Conservation (phyloP, 495 filamentous ascomycete genomes). For the Evernia prunastri region DNA sequence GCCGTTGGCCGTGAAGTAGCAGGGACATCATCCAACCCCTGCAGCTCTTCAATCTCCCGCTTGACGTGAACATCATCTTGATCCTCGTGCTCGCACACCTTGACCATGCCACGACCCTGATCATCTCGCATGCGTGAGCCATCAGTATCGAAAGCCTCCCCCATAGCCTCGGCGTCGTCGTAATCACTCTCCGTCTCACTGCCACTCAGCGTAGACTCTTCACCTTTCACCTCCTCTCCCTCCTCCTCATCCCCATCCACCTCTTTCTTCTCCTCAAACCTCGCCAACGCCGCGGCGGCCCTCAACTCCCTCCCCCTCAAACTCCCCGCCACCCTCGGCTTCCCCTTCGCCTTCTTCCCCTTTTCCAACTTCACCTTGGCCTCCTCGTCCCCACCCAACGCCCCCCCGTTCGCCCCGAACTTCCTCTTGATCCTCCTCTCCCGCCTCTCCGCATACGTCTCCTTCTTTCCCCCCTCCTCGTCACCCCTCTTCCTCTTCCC, state of each 20-base stretch:
- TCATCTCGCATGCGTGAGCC: conserved; percentile 53
- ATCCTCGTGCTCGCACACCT: conserved; percentile 67
- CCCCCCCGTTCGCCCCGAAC: conserved; percentile 61
- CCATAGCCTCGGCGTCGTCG: conserved; percentile 27
- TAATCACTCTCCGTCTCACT: conserved; percentile 29
- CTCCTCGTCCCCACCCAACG: conserved; percentile 60
- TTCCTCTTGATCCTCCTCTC: conserved; percentile 59
- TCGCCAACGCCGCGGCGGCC: conserved; percentile 67
- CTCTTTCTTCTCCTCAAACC: conserved; percentile 52
- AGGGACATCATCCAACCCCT: conserved; percentile 18
- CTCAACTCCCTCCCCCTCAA: conserved; percentile 64
- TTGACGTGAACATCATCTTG: conserved; percentile 51
- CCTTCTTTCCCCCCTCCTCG: conserved; percentile 15
- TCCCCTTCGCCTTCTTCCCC: no score
- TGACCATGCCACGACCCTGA: conserved; percentile 56
- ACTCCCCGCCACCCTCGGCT: conserved; percentile 22
- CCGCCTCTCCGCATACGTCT: conserved; percentile 26
- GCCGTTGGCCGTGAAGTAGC: background rate
- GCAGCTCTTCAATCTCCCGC: conserved; percentile 57
- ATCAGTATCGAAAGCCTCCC: conserved; percentile 46
- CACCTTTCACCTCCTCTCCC: conserved; percentile 30
- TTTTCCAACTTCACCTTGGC: conserved; percentile 55
- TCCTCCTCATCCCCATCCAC: no score
- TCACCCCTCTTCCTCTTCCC: conserved; percentile 24
- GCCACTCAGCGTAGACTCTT: conserved; percentile 28